Evolutionary conservation across 257 asterid species (phyloP), one percentile per base, ranked within the genome.

Genomic region (Solanum lycopersicoides): DNA sequence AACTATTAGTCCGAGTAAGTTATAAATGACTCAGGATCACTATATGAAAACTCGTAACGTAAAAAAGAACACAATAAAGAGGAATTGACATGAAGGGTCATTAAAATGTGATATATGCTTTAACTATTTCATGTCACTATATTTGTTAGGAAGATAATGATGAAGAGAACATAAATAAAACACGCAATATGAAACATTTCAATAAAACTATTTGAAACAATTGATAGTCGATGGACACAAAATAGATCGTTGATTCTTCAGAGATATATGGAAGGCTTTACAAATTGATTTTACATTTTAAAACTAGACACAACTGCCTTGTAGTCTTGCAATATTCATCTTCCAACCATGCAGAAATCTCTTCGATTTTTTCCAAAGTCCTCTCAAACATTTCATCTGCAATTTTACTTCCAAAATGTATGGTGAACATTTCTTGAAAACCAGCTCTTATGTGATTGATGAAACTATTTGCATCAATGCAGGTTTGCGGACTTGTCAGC

Each of bases 381-480:
- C 88, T 88, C 34, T 16, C 20, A 68, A 90, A 89, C 82, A 90
- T 83, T 50, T 87, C 86, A 3, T 90, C 83, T 41, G 23, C 63
- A 9, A 79, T 83, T 1, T 20, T 41, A 12, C 63, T 42, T 65
- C 93, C 90, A 42, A 90, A 91, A 14, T 91, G 85, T 4, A 80
- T 32, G 5, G 44, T 68, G 28, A 88, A 86, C 16, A 90, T 11
- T 73, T 42, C 82, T 73, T 73, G 32, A 2, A 21, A 37, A 73
- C 30, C 50, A 73, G 50, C 82, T 37, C 47, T 9, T 21, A 37
- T 3, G 18, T 73, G 30, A 35, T 6, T 37, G 5, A 20, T 73
- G 16, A 35, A 73, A 37, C 47, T 73, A 12, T 35, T 35, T 73
- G 80, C 80, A 73, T 35, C 30, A 73, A 73, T 35, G 9, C 3